These are phyloP conservation scores for Diversispora epigaea DNA, from an alignment of 192 early-diverging fungal genomes.

Conservation along the genomic window DNA sequence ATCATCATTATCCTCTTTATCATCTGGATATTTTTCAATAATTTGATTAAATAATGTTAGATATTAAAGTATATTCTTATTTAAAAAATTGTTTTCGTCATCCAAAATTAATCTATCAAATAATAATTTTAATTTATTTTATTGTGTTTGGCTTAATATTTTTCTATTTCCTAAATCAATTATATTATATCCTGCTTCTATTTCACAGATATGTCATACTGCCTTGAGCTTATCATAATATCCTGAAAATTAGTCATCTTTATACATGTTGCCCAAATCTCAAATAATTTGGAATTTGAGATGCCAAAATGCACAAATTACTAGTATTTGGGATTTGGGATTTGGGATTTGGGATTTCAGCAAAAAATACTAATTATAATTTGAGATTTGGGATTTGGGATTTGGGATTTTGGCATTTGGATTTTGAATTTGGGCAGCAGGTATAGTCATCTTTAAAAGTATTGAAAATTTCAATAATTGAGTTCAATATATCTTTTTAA, in stretches of 20 bases:
- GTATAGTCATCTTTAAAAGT: background rate
- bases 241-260: background rate
- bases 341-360: no score
- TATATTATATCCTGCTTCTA: background rate
- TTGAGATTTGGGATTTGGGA: no score
- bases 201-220: background rate
- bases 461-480: background rate
- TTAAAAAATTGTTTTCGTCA: background rate
- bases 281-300: no score
- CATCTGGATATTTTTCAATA: background rate
- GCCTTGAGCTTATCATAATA: conserved; percentile 1
- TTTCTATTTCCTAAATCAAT: background rate
- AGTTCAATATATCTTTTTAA: conserved; percentile 2
- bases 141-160: background rate
- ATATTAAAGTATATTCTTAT: background rate
- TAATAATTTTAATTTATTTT: background rate
- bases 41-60: background rate
- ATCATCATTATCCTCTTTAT: background rate
- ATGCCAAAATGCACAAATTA: no score
- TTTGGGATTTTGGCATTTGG: no score
- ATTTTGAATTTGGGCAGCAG: no score
- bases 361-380: no score
- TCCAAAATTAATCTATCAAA: background rate
- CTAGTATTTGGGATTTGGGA: no score
- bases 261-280: no score